Evolutionary conservation across 164 flowering plant species (phyloP).

Genomic region (Stephania cephalantha): DNA sequence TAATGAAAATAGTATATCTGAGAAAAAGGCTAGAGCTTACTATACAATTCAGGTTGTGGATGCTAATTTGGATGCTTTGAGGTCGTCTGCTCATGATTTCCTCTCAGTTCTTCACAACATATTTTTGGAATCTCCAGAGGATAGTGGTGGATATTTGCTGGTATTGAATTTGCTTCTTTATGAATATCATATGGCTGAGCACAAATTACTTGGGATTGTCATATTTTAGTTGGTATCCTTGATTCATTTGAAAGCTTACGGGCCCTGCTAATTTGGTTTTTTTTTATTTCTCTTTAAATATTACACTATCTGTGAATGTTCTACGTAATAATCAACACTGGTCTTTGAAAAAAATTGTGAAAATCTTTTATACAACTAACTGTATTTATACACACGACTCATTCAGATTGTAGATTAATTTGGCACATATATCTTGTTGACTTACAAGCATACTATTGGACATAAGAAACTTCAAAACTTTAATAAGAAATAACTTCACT

Average conservation of each 20-base stretch:
- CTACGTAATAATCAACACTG: background rate
- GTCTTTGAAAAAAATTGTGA: background rate
- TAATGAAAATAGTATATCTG: slow-evolving; percentile 34
- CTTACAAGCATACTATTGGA: background rate
- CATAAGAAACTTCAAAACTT: background rate
- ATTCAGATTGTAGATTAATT: too few species aligned
- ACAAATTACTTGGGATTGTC: background rate
- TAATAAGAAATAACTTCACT: background rate
- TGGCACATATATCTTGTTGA: background rate
- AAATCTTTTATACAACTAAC: too few species aligned
- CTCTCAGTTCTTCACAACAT: slow-evolving; percentile 43
- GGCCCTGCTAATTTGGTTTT: background rate
- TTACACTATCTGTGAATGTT: background rate
- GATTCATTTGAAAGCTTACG: background rate
- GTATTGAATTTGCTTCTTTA: slow-evolving; percentile 28
- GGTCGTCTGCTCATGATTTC: slow-evolving; percentile 49
- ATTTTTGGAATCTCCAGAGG: slow-evolving; percentile 51
- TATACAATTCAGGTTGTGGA: slow-evolving; percentile 58
- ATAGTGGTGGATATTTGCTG: slow-evolving; percentile 79
- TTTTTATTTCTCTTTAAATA: background rate
- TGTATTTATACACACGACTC: too few species aligned
- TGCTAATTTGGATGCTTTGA: slow-evolving; percentile 52
- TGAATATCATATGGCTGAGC: background rate
- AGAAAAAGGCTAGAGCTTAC: slow-evolving; percentile 41
- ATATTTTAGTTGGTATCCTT: background rate